Conservation (phyloP, 441 rosid species). For the Populus hybrid region DNA sequence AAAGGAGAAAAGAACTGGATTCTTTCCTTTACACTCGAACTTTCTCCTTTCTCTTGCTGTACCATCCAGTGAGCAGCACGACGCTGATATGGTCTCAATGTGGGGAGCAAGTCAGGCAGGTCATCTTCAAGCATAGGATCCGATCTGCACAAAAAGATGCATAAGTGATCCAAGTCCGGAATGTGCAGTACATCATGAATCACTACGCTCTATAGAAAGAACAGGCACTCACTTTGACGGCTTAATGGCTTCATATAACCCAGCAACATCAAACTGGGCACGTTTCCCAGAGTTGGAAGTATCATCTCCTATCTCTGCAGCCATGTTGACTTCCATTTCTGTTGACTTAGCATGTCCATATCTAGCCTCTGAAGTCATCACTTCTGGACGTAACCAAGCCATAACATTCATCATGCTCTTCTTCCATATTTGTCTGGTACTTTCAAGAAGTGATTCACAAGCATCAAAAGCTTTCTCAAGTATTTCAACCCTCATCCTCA, state of each 20-base stretch:
- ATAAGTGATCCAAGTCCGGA: conserved; percentile 6
- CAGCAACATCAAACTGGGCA: conserved; percentile 63
- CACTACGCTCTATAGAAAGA: not conserved
- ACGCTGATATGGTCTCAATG: conserved; percentile 85
- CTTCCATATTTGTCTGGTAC: conserved; percentile 71
- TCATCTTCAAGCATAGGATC: conserved; percentile 63
- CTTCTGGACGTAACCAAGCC: conserved; percentile 95
- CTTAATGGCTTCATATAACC: conserved; percentile 94
- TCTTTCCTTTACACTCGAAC: conserved; percentile 33
- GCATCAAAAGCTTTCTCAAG: conserved; percentile 66
- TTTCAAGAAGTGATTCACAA: conserved; percentile 74
- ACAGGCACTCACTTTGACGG: conserved; percentile 73
- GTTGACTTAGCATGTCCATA: conserved; percentile 44
- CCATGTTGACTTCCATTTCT: conserved; percentile 31
- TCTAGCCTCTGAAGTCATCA: conserved; percentile 72
- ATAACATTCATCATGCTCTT: conserved; percentile 87
- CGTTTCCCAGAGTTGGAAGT: conserved; percentile 37
- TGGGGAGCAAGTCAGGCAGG: conserved; percentile 70
- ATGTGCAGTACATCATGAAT: conserved; percentile 3
- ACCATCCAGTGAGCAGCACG: conserved; percentile 98
- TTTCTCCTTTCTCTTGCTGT: conserved; percentile 69
- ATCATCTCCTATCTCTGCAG: conserved; percentile 26
- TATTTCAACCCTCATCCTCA: conserved; percentile 79
- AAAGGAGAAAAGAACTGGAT: conserved; percentile 62
- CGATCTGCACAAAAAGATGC: conserved; percentile 43